Evolutionary conservation across 176 grass and related monocot species (phyloP), one percentile per base, ranked within the genome.

Genomic region (Areca catechu): DNA sequence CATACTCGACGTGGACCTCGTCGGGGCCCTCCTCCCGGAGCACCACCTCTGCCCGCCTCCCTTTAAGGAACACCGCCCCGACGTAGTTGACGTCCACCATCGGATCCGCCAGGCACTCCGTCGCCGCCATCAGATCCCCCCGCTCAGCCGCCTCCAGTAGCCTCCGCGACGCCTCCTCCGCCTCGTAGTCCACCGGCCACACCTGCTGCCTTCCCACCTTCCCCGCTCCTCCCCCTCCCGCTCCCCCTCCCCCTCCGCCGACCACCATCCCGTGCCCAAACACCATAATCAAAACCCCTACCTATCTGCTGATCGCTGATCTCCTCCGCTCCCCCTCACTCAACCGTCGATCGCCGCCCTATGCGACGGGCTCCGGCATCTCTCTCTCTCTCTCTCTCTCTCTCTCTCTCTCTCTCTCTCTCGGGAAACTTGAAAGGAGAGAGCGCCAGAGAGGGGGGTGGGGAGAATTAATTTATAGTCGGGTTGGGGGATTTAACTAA

Each of bases 71-170:
- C 47, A 98, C 87, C 50, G 85, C 81, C 14, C 93, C 93, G 66
- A 84, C 83, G 78, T 85, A 88, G 87, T 98, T 92, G 16, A 98
- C 84, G 76, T 98, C 84, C 48, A 70, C 93, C 48, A 75, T 74
- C 15, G 58, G 28, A 20, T 63, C 70, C 17, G 76, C 72, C 14
- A 91, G 81, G 69, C 79, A 73, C 69, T 91, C 82, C 3, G 72
- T 57, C 29, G 69, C 78, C 58, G 85, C 86, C 72, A 48, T 29
- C 54, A 65, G 49, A 50, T 82, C 84, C 18, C 86, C 81, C 16
- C 78, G 58, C 21, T 81, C 77, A 60, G 80, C 86, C 50, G 86
- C 86, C 60, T 98, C 93, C 65, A 98, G 84, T 4, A 92, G 75
- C 70, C 85, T 74, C 84, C 85, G 93, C 58, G 93, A 98, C 50